Percentiles rank a stretch among this genome's conserved stretches.
These are phyloP conservation scores for Lipomyces yarrowii DNA, from an alignment of 1,139 yeast species.

Conservation along the genomic window DNA sequence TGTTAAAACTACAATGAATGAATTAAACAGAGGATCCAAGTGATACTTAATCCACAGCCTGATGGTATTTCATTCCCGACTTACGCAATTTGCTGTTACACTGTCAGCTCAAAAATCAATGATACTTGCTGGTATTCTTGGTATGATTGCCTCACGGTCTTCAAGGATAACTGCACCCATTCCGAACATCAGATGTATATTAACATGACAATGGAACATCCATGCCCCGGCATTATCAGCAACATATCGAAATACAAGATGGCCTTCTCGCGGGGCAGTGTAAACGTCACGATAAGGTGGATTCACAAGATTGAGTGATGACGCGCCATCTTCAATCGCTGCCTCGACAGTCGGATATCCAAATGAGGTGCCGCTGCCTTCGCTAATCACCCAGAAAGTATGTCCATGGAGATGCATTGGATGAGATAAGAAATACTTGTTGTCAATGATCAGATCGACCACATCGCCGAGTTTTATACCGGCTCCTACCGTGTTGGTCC, in stretches of 20 bases:
- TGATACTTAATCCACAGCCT: background rate
- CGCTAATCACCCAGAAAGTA: constrained; percentile 39
- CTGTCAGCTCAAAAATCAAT: background rate
- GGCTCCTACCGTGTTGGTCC: constrained; percentile 33
- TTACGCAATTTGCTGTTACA: background rate
- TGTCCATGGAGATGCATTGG: constrained; percentile 49
- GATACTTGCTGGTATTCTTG: background rate
- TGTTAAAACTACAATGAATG: background rate
- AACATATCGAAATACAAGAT: constrained; percentile 34
- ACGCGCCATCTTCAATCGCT: background rate
- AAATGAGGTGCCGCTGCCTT: background rate
- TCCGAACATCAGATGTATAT: constrained; percentile 46
- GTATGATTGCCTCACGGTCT: constrained; percentile 19
- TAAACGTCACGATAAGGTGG: constrained; percentile 10
- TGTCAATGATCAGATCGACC: constrained; percentile 44
- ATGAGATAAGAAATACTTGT: constrained; percentile 40
- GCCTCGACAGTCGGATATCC: constrained; percentile 2
- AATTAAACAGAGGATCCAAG: background rate
- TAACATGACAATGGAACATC: constrained; percentile 48
- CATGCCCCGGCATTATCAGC: constrained; percentile 39
- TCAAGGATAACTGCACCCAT: constrained; percentile 47
- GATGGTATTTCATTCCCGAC: background rate
- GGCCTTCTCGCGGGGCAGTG: background rate
- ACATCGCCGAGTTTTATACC: constrained; percentile 39
- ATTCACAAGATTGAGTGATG: background rate